Conservation (phyloP, 495 filamentous ascomycete species). For the Copromyces sp. region DNA sequence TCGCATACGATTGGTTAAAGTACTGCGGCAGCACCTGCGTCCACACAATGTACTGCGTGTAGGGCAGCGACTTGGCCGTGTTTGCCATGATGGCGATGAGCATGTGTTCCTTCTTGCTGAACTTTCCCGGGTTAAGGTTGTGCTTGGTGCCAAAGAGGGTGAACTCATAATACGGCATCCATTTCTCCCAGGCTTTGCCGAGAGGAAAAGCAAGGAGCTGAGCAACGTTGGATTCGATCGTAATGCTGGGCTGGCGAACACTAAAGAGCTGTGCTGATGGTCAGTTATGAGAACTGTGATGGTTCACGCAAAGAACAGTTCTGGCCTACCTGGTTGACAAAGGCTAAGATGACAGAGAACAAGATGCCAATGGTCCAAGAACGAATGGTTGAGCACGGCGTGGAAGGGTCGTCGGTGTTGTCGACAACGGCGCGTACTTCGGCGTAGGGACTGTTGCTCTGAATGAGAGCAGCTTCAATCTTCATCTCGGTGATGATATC, state of each 20-base stretch:
- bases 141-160: slow-evolving; percentile 28
- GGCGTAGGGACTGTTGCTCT: slow-evolving; percentile 35
- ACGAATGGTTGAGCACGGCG: slow-evolving; percentile 30
- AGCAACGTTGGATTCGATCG: slow-evolving; percentile 23
- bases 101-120: slow-evolving; percentile 45
- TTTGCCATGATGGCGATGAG: slow-evolving; percentile 40
- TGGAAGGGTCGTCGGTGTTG: slow-evolving; percentile 32
- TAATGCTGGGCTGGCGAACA: slow-evolving; percentile 30
- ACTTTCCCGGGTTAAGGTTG: slow-evolving; percentile 38
- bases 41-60: slow-evolving; percentile 38
- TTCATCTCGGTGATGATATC: slow-evolving; percentile 32
- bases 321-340: slow-evolving; percentile 22
- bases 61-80: slow-evolving; percentile 24
- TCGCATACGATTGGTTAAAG: slow-evolving; percentile 32
- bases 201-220: slow-evolving; percentile 33
- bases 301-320: neutral
- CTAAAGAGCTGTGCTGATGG: slow-evolving; percentile 21
- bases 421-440: slow-evolving; percentile 42
- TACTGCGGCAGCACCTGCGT: slow-evolving; percentile 30
- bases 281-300: neutral
- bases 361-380: slow-evolving; percentile 30
- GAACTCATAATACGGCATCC: slow-evolving; percentile 28
- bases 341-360: slow-evolving; percentile 28
- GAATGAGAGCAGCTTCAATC: slow-evolving; percentile 32
- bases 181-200: slow-evolving; percentile 23